Evolutionary conservation across 768 basidiomycete genomes (phyloP).

Genomic region (Russula sp.): DNA sequence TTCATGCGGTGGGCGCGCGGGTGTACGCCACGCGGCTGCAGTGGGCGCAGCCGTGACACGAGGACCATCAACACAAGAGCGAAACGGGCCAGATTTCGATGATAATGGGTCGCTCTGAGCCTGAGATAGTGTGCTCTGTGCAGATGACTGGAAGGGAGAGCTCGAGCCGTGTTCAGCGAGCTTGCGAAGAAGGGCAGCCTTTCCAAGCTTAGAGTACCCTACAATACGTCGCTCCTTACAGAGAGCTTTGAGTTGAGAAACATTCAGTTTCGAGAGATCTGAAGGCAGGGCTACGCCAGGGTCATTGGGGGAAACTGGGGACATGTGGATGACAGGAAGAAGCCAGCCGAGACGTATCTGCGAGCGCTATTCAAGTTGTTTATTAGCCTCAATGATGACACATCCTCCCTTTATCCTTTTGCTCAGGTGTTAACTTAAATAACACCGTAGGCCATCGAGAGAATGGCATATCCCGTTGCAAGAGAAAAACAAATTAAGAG

Average conservation of each 20-base stretch:
- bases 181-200: conserved; percentile 51
- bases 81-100: not conserved
- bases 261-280: conserved; percentile 40
- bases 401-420: too few species aligned
- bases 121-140: not conserved
- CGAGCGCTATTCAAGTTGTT: too few species aligned
- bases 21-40: not conserved
- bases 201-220: conserved; percentile 64
- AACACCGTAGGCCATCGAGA: too few species aligned
- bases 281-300: not conserved
- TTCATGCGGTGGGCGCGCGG: not conserved
- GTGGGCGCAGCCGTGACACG: not conserved
- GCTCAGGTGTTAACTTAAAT: too few species aligned
- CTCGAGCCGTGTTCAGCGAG: conserved; percentile 25
- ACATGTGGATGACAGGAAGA: not conserved
- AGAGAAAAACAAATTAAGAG: too few species aligned
- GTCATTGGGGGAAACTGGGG: not conserved
- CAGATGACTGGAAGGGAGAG: not conserved
- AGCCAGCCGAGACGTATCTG: not conserved
- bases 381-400: too few species aligned
- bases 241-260: conserved; percentile 56
- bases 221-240: conserved; percentile 58
- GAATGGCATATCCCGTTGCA: too few species aligned
- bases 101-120: not conserved
- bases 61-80: not conserved